phyloP scores from a whole-genome alignment of 1,284 basidiomycete species.

The Ceratobasidium sp. region DNA sequence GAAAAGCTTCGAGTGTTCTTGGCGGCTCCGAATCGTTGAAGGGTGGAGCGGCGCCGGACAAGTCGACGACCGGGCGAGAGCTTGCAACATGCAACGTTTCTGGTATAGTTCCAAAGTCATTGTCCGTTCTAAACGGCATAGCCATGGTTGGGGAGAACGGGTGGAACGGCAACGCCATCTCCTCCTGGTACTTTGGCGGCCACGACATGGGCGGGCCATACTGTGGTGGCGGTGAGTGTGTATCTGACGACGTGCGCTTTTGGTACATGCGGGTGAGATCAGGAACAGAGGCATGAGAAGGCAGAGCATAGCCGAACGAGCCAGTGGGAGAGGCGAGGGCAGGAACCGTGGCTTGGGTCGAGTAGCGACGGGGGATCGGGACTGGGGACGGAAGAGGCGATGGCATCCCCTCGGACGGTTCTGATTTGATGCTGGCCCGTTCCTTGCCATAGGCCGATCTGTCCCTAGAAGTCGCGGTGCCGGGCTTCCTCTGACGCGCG shows the following conservation, averaged over 20 bases:
- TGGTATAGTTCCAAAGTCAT: slow-evolving; percentile 33
- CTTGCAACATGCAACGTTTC: slow-evolving; percentile 37
- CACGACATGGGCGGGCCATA: slow-evolving; percentile 39
- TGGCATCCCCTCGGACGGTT: slow-evolving; percentile 36
- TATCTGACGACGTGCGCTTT: slow-evolving; percentile 40
- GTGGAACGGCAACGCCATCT: slow-evolving; percentile 24
- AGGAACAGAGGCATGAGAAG: slow-evolving; percentile 40
- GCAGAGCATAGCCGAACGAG: slow-evolving; percentile 35
- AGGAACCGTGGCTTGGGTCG: slow-evolving; percentile 38
- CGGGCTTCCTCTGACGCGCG: slow-evolving; percentile 40
- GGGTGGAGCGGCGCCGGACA: slow-evolving; percentile 37
- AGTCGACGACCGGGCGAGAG: slow-evolving; percentile 31
- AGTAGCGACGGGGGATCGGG: slow-evolving; percentile 36
- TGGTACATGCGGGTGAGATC: slow-evolving; percentile 42
- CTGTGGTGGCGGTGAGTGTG: slow-evolving; percentile 39
- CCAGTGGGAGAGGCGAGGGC: slow-evolving; percentile 33
- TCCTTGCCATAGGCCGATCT: slow-evolving; percentile 40
- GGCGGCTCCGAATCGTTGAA: slow-evolving; percentile 42
- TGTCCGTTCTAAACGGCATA: slow-evolving; percentile 27
- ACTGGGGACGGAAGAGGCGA: slow-evolving; percentile 38
- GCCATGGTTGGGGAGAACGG: slow-evolving; percentile 34
- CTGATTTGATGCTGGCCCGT: slow-evolving; percentile 37
- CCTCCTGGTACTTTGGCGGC: slow-evolving; percentile 40
- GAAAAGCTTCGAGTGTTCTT: slow-evolving; percentile 38
- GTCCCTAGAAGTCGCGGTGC: slow-evolving; percentile 41